phyloP scores from a whole-genome alignment of 495 filamentous ascomycete species.

The Aspergillus sclerotioniger region DNA sequence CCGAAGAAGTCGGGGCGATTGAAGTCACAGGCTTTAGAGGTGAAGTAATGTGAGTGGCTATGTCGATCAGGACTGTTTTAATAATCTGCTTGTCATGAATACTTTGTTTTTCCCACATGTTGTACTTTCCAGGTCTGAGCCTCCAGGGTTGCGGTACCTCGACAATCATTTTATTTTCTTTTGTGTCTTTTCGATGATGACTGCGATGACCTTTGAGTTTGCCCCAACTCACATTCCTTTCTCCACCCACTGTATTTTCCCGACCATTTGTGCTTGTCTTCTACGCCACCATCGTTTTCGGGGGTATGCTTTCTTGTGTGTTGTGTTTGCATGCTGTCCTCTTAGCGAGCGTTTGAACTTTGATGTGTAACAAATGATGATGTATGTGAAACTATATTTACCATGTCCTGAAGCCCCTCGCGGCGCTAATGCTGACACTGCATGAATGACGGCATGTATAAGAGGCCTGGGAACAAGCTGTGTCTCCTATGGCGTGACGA shows the following conservation, averaged over 20 bases:
- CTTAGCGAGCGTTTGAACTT: not conserved
- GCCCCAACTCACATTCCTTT: not conserved
- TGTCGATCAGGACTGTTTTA: conserved; percentile 2
- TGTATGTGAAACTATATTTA: not conserved
- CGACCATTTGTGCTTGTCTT: not conserved
- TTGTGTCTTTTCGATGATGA: not conserved
- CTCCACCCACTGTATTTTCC: not conserved
- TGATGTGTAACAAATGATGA: not conserved
- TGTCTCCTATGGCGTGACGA: not conserved
- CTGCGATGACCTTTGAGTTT: not conserved
- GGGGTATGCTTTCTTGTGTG: not conserved
- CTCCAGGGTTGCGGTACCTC: not conserved
- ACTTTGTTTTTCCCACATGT: conserved; percentile 5
- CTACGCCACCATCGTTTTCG: not conserved
- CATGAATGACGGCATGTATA: not conserved
- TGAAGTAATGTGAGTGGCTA: conserved; percentile 2
- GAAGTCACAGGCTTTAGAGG: not conserved
- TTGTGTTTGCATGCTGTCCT: not conserved
- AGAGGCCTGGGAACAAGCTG: not conserved
- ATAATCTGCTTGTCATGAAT: conserved; percentile 1
- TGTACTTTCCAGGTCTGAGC: not conserved
- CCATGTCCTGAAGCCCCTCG: not conserved
- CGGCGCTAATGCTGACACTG: not conserved
- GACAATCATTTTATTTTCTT: conserved; percentile 4
- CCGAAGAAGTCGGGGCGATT: not conserved